Base-by-base conservation (phyloP, 805 yeast species). In the Saccharomycopsis microspora region DNA sequence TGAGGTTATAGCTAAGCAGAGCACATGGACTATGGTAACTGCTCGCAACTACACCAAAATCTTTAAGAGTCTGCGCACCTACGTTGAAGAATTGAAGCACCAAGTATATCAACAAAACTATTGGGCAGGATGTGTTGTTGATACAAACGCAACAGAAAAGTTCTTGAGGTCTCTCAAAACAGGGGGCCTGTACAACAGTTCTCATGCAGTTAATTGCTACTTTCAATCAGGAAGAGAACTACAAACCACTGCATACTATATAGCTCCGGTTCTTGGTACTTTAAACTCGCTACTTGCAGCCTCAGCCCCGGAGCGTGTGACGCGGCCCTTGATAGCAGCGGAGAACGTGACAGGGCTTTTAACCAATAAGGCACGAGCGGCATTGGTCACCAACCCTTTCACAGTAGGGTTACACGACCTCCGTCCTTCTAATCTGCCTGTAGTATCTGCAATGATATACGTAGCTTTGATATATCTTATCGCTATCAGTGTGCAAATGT, bases 81-180 rank as follows among this genome's bases (percentile, higher is more conserved):
- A 45, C 35, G 27, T 42, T 5, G 29, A 42, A 7, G 49, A 43
- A 35, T 30, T 49, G 8, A 32, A 11, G 11, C 41, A 34, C 5
- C 46, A 49, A 38, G 42, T 49, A 2, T 42, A 42, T 11, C 42
- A 45, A 28, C 39, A 45, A 33, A 46, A 49, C 32, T 49, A 49
- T 34, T 49, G 52, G 52, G 52, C 49, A n/a, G 52, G 52, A 9
- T 49, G 52, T 39, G 40, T 49, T 9, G 34, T 49, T 6, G 40
- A 37, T 29, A 44, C 49, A 3, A 45, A 42, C 36, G 52, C 52
- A n/a, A 33, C 52, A 4, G 19, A 19, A 19, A 19, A 19, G 19
- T 19, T 19, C 39, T 32, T 32, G 32, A 35, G 5, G 44, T 44
- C 32, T 31, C 39, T 31, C 47, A 39, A 11, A 42, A 19, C 19